A percentile compares a stretch with the other conserved stretches of the same genome.
Conservation (phyloP, 805 yeast species). For the Teunomyces tritomae region DNA sequence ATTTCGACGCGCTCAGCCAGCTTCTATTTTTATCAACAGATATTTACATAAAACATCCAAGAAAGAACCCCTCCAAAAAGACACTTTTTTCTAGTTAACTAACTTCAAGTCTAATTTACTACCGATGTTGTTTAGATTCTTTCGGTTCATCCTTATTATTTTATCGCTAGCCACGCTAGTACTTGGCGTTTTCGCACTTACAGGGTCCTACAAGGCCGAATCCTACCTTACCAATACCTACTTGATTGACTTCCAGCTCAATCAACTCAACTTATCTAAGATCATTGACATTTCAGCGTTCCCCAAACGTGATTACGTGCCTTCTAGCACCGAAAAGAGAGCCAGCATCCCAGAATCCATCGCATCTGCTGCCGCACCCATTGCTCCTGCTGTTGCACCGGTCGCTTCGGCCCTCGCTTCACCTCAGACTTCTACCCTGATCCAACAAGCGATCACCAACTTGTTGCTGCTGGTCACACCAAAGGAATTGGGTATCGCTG, state of each 20-base stretch:
- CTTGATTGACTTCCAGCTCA: constrained; percentile 34
- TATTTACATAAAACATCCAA: neutral
- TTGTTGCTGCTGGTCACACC: neutral
- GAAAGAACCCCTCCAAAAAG: neutral
- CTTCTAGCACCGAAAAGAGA: neutral
- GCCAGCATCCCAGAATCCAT: neutral
- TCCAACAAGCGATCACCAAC: neutral
- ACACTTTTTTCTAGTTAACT: neutral
- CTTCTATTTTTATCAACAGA: neutral
- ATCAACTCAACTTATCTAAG: constrained; percentile 29
- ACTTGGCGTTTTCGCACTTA: constrained; percentile 34
- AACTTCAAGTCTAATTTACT: too few relatives aligned
- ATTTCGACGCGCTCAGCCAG: neutral
- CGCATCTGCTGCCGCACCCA: neutral
- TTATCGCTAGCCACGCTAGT: constrained; percentile 31
- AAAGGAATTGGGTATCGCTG: constrained; percentile 37
- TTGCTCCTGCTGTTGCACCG: neutral
- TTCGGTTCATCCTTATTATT: constrained; percentile 31
- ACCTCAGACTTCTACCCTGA: neutral
- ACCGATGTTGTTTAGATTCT: constrained; percentile 26
- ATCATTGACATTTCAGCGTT: constrained; percentile 19
- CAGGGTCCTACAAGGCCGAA: constrained; percentile 38
- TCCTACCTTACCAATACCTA: constrained; percentile 33
- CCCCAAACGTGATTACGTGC: constrained; percentile 1
- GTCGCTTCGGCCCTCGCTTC: neutral